These are phyloP conservation scores for Psilocybe mexicana DNA, from an alignment of 1,284 basidiomycete species.

Conservation along the genomic window DNA sequence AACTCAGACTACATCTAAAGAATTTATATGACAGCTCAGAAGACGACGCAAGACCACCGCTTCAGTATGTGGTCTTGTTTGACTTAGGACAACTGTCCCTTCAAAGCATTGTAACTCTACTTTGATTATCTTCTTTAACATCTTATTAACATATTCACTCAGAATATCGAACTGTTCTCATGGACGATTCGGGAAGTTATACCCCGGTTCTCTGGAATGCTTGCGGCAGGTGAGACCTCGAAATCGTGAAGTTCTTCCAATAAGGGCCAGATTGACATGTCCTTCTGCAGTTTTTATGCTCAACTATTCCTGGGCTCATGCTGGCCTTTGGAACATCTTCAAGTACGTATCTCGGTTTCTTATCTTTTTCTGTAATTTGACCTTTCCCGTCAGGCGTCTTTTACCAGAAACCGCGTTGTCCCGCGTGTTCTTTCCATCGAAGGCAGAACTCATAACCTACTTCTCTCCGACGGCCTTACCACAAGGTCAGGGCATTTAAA, in stretches of 20 bases:
- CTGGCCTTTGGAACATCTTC: constrained; percentile 73
- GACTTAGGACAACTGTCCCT: constrained; percentile 64
- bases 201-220: constrained; percentile 76
- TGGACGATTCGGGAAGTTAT: constrained; percentile 68
- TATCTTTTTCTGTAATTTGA: constrained; percentile 3
- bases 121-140: neutral
- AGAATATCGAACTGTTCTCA: constrained; percentile 62
- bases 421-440: constrained; percentile 72
- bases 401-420: constrained; percentile 70
- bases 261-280: neutral
- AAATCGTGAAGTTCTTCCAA: neutral
- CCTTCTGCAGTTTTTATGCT: constrained; percentile 62
- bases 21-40: constrained; percentile 36
- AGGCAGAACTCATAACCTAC: constrained; percentile 57
- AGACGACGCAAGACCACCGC: constrained; percentile 33
- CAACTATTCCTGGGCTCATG: constrained; percentile 83
- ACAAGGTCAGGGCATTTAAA: constrained; percentile 43
- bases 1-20: constrained; percentile 53
- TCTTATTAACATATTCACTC: constrained; percentile 15
- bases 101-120: constrained; percentile 55
- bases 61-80: constrained; percentile 73
- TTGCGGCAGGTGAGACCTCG: constrained; percentile 61
- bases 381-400: constrained; percentile 43
- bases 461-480: constrained; percentile 59
- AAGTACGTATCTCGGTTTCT: constrained; percentile 48